Conservation (phyloP, 306 rosid species). For the Citrullus mucosospermus region DNA sequence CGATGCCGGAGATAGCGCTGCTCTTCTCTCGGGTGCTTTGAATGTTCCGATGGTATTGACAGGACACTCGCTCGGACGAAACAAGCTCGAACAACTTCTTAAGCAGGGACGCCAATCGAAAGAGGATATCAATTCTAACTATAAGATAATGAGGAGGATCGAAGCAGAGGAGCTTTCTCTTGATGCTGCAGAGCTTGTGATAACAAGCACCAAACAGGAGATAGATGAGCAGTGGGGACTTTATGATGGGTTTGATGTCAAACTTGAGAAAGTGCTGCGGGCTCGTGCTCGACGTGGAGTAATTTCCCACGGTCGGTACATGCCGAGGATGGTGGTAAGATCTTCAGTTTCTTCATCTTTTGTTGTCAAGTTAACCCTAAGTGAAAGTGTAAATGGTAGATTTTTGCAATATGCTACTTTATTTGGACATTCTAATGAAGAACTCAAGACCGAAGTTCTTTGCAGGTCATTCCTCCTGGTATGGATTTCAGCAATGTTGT, state of each 20-base stretch:
- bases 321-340: slow-evolving; percentile 95
- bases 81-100: slow-evolving; percentile 84
- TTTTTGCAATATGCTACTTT: not conserved
- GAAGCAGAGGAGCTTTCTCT: slow-evolving; percentile 85
- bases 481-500: slow-evolving; percentile 85
- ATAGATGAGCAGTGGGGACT: slow-evolving; percentile 95
- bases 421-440: slow-evolving; percentile 2
- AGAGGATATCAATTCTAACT: slow-evolving; percentile 81
- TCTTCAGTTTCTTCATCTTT: not conserved
- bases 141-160: slow-evolving; percentile 81
- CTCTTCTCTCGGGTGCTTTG: slow-evolving; percentile 86
- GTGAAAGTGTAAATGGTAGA: not conserved
- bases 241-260: slow-evolving; percentile 83
- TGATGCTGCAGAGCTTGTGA: slow-evolving; percentile 85
- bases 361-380: not conserved
- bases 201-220: slow-evolving; percentile 88
- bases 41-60: slow-evolving; percentile 87
- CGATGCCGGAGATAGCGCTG: slow-evolving; percentile 88
- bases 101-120: slow-evolving; percentile 87
- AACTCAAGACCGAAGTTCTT: slow-evolving; percentile 7
- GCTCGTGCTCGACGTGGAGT: slow-evolving; percentile 82
- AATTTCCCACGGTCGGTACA: slow-evolving; percentile 69
- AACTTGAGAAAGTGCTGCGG: slow-evolving; percentile 77
- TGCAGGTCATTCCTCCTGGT: slow-evolving; percentile 83
- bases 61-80: slow-evolving; percentile 86